phyloP scores from a whole-genome alignment of 306 rosid genomes.

The Malus sylvestris region DNA sequence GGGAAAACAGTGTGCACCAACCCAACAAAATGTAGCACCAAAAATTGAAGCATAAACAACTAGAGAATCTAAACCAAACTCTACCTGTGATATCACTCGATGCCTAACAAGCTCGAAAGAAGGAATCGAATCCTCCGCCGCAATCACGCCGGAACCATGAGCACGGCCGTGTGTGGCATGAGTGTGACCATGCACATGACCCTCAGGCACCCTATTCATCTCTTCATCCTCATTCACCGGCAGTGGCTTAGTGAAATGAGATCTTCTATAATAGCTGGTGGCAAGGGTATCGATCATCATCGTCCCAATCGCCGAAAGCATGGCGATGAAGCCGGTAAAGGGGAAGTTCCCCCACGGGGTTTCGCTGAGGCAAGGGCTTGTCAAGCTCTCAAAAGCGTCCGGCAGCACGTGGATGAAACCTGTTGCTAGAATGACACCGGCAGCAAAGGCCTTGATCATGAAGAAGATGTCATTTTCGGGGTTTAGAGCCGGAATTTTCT shows the following conservation, averaged over 20 bases:
- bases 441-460: slow-evolving; percentile 54
- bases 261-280: slow-evolving; percentile 36
- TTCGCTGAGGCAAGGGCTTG: slow-evolving; percentile 38
- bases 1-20: background rate
- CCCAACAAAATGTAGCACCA: background rate
- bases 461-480: slow-evolving; percentile 42
- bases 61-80: background rate
- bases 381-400: slow-evolving; percentile 44
- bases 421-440: slow-evolving; percentile 66
- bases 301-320: slow-evolving; percentile 51
- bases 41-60: background rate
- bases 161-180: slow-evolving; percentile 95
- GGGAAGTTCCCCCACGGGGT: slow-evolving; percentile 61
- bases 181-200: slow-evolving; percentile 85
- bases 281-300: slow-evolving; percentile 50
- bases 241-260: slow-evolving; percentile 24
- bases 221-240: slow-evolving; percentile 28
- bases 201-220: slow-evolving; percentile 33
- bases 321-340: slow-evolving; percentile 53
- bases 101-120: slow-evolving; percentile 48
- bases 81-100: slow-evolving; percentile 75
- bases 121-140: background rate
- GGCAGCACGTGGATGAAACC: slow-evolving; percentile 65
- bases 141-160: slow-evolving; percentile 46
- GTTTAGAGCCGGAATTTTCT: slow-evolving; percentile 19